Percentiles rank a stretch among this genome's conserved stretches.
Evolutionary conservation across 2,329 filamentous ascomycete genomes (phyloP).

Genomic region (Drechslerella coelobrocha): DNA sequence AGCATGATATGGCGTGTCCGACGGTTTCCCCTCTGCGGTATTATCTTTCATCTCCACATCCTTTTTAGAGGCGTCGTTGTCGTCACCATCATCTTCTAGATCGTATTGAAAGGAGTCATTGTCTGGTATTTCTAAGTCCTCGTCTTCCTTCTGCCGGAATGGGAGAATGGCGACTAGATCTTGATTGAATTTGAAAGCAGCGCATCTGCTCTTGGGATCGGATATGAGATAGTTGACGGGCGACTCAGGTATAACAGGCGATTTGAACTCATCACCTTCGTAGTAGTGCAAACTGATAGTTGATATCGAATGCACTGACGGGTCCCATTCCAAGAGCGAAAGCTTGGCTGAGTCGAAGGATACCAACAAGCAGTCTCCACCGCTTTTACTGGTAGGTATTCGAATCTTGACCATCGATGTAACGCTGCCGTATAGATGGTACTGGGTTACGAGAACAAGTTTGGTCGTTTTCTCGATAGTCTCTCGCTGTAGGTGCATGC

Average conservation of each 20-base stretch:
- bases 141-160: conserved; percentile 70
- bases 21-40: conserved; percentile 49
- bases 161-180: conserved; percentile 91
- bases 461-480: conserved; percentile 74
- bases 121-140: conserved; percentile 56
- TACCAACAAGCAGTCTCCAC: conserved; percentile 72
- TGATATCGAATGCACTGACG: conserved; percentile 75
- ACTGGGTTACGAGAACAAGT: conserved; percentile 84
- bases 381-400: conserved; percentile 73
- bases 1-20: conserved; percentile 76
- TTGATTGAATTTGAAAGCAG: conserved; percentile 87
- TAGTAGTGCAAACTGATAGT: conserved; percentile 98
- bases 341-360: conserved; percentile 91
- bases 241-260: conserved; percentile 67
- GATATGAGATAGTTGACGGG: conserved; percentile 84
- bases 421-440: conserved; percentile 80
- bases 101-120: conserved; percentile 78
- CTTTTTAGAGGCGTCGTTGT: conserved; percentile 49
- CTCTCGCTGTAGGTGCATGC: conserved; percentile 65
- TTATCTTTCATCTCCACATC: conserved; percentile 51
- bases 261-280: conserved; percentile 77
- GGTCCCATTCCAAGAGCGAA: conserved; percentile 92
- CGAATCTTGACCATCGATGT: conserved; percentile 82
- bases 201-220: conserved; percentile 90
- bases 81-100: conserved; percentile 52